phyloP scores from a whole-genome alignment of 2,329 filamentous ascomycete species.

The Fusarium siculi region DNA sequence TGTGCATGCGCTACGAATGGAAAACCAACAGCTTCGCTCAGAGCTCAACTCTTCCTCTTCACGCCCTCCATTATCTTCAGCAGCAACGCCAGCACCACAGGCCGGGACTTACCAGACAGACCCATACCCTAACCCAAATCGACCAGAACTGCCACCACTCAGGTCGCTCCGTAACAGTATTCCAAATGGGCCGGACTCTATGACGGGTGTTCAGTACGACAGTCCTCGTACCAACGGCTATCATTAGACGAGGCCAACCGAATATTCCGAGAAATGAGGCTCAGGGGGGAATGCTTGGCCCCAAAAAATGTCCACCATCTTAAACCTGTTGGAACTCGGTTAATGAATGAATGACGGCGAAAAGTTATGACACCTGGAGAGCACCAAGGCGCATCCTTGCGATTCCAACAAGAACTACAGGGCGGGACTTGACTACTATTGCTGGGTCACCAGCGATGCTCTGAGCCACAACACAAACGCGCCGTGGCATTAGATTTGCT shows the following conservation, averaged over 20 bases:
- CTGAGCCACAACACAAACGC: conserved; percentile 23
- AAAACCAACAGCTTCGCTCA: conserved; percentile 59
- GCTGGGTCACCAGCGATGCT: conserved; percentile 6
- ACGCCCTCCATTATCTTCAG: conserved; percentile 37
- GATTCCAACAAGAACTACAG: conserved; percentile 22
- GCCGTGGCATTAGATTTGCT: conserved; percentile 37
- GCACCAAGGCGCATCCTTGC: conserved; percentile 18
- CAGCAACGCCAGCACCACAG: conserved; percentile 26
- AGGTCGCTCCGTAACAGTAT: conserved; percentile 60
- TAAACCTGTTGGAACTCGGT: conserved; percentile 25
- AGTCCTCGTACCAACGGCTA: conserved; percentile 59
- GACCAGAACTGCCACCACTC: conserved; percentile 67
- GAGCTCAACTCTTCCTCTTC: conserved; percentile 46
- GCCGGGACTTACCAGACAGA: conserved; percentile 46
- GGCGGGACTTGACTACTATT: conserved; percentile 14
- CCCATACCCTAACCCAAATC: conserved; percentile 48
- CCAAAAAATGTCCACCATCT: conserved; percentile 9
- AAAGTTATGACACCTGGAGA: conserved; percentile 41
- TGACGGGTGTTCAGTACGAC: conserved; percentile 75
- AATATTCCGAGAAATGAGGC: conserved; percentile 24
- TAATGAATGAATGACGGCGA: conserved; percentile 44
- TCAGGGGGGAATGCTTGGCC: neutral
- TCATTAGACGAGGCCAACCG: conserved; percentile 54
- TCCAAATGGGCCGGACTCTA: conserved; percentile 64
- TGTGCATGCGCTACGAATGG: conserved; percentile 58